Evolutionary conservation across 495 filamentous ascomycete genomes (phyloP).

Genomic region (Thermothielavioides terrestris): DNA sequence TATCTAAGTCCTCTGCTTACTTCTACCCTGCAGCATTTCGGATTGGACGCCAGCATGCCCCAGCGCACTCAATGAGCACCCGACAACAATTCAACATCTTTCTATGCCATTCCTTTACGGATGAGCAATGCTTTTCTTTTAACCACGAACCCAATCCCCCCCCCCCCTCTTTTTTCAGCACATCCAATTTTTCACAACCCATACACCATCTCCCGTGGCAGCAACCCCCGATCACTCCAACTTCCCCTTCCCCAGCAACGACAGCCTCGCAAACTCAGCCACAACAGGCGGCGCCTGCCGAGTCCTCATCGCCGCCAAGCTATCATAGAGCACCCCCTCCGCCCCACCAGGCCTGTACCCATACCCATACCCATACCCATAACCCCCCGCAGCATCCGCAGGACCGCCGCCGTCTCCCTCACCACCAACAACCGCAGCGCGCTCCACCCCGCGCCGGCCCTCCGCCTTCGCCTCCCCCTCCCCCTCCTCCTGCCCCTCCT

Average conservation of each 20-base stretch:
- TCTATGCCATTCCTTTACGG: too few species aligned
- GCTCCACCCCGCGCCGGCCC: too few species aligned
- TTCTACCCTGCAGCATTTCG: too few species aligned
- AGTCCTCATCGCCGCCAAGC: slow-evolving; percentile 36
- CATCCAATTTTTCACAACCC: neutral
- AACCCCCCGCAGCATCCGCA: slow-evolving; percentile 10
- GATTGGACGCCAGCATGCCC: too few species aligned
- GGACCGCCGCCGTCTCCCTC: slow-evolving; percentile 9
- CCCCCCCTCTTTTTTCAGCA: neutral
- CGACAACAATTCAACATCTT: too few species aligned
- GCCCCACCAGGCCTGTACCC: slow-evolving; percentile 36
- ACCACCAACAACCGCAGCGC: slow-evolving; percentile 17
- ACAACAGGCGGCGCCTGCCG: slow-evolving; percentile 41
- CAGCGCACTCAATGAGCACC: too few species aligned
- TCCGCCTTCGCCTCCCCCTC: too few species aligned
- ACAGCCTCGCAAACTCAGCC: slow-evolving; percentile 43
- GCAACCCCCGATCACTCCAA: slow-evolving; percentile 8
- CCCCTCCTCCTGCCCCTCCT: slow-evolving; percentile 13
- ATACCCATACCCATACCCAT: slow-evolving; percentile 27
- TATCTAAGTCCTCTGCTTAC: too few species aligned
- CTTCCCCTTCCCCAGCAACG: slow-evolving; percentile 26
- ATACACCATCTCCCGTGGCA: slow-evolving; percentile 35
- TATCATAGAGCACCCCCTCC: slow-evolving; percentile 44
- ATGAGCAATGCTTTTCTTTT: neutral
- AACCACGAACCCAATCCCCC: slow-evolving; percentile 40